Conservation (phyloP, 2,329 filamentous ascomycete species). For the Bimuria novae-zelandiae region DNA sequence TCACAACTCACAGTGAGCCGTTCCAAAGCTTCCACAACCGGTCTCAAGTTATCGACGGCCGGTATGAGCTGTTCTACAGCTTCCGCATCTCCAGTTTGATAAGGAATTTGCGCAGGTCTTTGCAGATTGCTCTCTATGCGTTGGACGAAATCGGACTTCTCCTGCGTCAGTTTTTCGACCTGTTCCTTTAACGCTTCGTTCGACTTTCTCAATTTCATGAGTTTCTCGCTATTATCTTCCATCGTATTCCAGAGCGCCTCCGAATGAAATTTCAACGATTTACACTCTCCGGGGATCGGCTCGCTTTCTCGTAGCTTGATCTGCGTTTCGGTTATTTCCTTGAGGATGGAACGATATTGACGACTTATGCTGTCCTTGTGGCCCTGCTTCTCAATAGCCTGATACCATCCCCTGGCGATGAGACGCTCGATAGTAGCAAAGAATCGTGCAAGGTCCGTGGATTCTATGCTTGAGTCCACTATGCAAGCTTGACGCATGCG, state of each 20-base stretch:
- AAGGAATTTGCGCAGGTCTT: too few relatives aligned
- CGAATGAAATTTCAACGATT: too few relatives aligned
- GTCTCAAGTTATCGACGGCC: background rate
- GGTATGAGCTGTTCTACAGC: background rate
- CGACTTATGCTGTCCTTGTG: background rate
- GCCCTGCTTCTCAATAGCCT: background rate
- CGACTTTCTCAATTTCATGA: background rate
- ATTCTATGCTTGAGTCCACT: background rate
- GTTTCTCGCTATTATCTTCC: background rate
- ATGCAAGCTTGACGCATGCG: background rate
- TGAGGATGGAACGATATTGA: background rate
- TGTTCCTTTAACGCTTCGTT: background rate
- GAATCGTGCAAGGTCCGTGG: background rate
- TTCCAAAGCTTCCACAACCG: background rate
- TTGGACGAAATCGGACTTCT: too few relatives aligned
- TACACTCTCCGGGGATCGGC: too few relatives aligned
- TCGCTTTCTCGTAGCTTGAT: background rate
- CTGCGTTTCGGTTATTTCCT: background rate
- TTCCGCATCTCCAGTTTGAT: background rate
- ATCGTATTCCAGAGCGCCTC: background rate
- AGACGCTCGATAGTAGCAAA: background rate
- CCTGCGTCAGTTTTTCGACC: background rate
- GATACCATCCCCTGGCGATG: conserved; percentile 9
- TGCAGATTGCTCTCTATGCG: too few relatives aligned
- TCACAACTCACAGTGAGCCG: background rate